Evolutionary conservation across 164 flowering plant genomes (phyloP).

Genomic region (Brasenia schreberi): DNA sequence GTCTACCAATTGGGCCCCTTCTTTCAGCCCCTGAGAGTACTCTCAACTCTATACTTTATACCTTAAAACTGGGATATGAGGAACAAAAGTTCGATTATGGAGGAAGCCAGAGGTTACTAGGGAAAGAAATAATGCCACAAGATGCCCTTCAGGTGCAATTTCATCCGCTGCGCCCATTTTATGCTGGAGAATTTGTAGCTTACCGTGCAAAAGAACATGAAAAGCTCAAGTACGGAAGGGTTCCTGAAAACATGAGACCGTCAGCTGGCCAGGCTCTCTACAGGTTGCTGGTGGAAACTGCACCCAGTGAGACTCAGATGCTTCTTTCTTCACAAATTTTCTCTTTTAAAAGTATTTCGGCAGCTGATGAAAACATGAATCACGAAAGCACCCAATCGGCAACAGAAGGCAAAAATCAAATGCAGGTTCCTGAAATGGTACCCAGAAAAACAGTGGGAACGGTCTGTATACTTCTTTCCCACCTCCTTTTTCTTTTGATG

Average conservation of each 20-base stretch:
- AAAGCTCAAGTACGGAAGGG: conserved; percentile 84
- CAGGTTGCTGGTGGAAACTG: conserved; percentile 67
- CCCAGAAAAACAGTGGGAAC: not conserved
- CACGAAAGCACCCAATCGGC: not conserved
- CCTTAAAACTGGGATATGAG: conserved; percentile 45
- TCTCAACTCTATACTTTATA: conserved; percentile 43
- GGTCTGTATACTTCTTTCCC: not conserved
- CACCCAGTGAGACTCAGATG: conserved; percentile 42
- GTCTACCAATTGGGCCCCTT: conserved; percentile 63
- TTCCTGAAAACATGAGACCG: conserved; percentile 81
- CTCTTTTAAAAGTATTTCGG: conserved; percentile 60
- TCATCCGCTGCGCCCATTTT: conserved; percentile 91
- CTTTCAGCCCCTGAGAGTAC: conserved; percentile 56
- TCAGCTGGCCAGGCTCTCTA: conserved; percentile 91
- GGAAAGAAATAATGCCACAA: conserved; percentile 66
- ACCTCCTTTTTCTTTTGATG: conserved; percentile 8
- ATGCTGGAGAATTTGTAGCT: conserved; percentile 87
- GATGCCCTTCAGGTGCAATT: conserved; percentile 84
- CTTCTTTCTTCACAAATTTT: conserved; percentile 83
- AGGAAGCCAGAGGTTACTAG: conserved; percentile 28
- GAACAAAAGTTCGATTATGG: conserved; percentile 19
- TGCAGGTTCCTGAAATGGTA: not conserved
- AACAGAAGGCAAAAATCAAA: not conserved
- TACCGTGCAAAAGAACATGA: conserved; percentile 58
- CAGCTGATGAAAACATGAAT: conserved; percentile 13